Evolutionary conservation across 2,329 filamentous ascomycete genomes (phyloP).

Genomic region (Neonectria coccinea): DNA sequence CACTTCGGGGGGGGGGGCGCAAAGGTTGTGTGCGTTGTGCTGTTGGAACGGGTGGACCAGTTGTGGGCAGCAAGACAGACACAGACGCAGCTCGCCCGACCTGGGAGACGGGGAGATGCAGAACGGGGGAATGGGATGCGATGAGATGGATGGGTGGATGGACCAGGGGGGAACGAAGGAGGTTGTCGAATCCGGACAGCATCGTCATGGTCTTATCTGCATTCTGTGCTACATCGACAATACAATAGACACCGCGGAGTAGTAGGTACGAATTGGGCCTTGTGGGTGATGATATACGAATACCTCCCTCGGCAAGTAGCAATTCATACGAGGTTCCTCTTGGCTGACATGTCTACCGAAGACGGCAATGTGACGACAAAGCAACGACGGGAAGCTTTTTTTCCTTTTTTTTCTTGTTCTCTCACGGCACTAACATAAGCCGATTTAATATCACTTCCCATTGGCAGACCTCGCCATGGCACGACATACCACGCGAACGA

Average conservation of each 20-base stretch:
- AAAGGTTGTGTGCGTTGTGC: slow-evolving; percentile 16
- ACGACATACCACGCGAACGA: not conserved
- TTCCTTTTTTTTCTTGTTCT: not conserved
- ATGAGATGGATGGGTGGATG: not conserved
- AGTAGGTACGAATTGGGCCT: not conserved
- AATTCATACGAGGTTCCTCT: not conserved
- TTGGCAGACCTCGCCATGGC: not conserved
- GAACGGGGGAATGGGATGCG: not conserved
- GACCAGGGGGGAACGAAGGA: not conserved
- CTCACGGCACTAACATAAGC: not conserved
- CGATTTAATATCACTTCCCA: not conserved
- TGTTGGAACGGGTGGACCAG: slow-evolving; percentile 39
- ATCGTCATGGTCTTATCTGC: not conserved
- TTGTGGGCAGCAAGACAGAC: slow-evolving; percentile 11
- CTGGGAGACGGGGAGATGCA: not conserved
- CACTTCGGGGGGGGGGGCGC: slow-evolving; percentile 11
- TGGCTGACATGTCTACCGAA: not conserved
- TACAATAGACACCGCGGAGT: not conserved
- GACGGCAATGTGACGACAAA: not conserved
- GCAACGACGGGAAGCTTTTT: not conserved
- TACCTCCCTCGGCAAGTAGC: not conserved
- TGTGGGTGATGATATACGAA: not conserved
- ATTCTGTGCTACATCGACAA: not conserved
- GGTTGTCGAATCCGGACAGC: not conserved
- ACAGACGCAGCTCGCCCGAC: slow-evolving; percentile 13